Evolutionary conservation across 2,329 filamentous ascomycete genomes (phyloP), one percentile per base, ranked within the genome.

Genomic region (Chaetomiaceae sp.): DNA sequence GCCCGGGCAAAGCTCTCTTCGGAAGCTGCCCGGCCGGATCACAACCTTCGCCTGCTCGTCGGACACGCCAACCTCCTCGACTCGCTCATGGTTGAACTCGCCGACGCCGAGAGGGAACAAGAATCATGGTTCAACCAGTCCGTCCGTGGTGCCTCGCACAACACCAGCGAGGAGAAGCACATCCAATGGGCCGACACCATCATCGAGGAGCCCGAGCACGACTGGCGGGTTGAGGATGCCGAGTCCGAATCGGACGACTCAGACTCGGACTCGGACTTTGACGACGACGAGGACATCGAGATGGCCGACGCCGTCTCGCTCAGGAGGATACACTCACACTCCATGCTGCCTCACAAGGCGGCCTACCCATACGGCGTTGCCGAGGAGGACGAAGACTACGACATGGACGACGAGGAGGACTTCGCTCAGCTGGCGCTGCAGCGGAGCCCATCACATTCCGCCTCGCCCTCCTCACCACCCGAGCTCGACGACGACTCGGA

Each of bases 51-150:
- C 68, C 84, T 95, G 41, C 87, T 99, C 56, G 94, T 99, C 65
- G 94, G 92, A 66, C 94, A 99, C 74, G 94, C 94, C 77, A 99
- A 97, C 80, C 86, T 97, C 43, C 89, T 99, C 71, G 94, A 99
- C 75, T 86, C 86, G 36, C 77, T 99, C 68, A 97, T 97, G 94
- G 84, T 90, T 59, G 69, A 71, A 49, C 88, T 99, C 55, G 88
- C 90, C 72, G 89, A 95, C 55, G 92, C 92, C 67, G 94, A 97
- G 79, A 84, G 85, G 64, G 90, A 96, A 72, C 94, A 97, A 74
- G 92, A 97, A 74, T 86, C 83, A 62, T 96, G 91, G 91, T 97
- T 96, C 85, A 95, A 96, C 82, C 87, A 90, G 71, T 94, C 90
- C 58, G 89, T 96, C 72, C 85, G 82, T 69, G 87, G 86, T 66